Evolutionary conservation across 2,329 filamentous ascomycete species (phyloP).

Genomic region (Clarireedia homoeocarpa): DNA sequence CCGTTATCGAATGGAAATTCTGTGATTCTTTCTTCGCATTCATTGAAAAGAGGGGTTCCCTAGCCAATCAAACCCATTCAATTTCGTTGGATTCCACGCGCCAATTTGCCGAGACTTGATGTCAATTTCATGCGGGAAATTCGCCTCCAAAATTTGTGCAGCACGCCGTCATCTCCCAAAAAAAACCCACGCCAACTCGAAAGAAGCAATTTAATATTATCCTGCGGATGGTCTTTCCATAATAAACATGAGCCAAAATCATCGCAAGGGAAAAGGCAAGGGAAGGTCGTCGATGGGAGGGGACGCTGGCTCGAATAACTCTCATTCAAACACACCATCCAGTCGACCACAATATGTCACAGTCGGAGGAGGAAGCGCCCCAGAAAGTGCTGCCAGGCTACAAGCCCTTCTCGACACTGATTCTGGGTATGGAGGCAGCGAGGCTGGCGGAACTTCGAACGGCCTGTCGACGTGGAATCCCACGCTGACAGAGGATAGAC

Average conservation of each 20-base stretch:
- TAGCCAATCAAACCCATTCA: conserved; percentile 3
- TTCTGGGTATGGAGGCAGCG: conserved; percentile 85
- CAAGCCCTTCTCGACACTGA: conserved; percentile 78
- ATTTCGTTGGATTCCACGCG: neutral
- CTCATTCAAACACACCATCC: conserved; percentile 3
- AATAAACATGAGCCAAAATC: conserved; percentile 52
- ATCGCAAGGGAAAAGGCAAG: conserved; percentile 45
- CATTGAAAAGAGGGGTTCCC: neutral
- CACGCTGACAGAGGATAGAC: conserved; percentile 39
- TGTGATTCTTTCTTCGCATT: too few species aligned
- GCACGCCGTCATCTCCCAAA: neutral
- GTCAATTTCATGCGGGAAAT: conserved; percentile 1
- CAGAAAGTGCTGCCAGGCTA: conserved; percentile 72
- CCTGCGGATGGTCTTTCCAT: conserved; percentile 15
- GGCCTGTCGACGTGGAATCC: conserved; percentile 37
- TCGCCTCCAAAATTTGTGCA: conserved; percentile 9
- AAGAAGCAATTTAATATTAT: neutral
- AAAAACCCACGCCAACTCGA: neutral
- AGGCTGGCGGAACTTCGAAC: conserved; percentile 52
- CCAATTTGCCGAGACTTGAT: conserved; percentile 4
- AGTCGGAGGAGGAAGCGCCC: conserved; percentile 73
- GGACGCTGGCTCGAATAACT: conserved; percentile 14
- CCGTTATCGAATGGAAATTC: too few species aligned
- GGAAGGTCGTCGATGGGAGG: conserved; percentile 7
- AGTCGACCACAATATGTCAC: conserved; percentile 68